phyloP scores from a whole-genome alignment of 2,329 filamentous ascomycete genomes.

The Lachnum nothofagi region DNA sequence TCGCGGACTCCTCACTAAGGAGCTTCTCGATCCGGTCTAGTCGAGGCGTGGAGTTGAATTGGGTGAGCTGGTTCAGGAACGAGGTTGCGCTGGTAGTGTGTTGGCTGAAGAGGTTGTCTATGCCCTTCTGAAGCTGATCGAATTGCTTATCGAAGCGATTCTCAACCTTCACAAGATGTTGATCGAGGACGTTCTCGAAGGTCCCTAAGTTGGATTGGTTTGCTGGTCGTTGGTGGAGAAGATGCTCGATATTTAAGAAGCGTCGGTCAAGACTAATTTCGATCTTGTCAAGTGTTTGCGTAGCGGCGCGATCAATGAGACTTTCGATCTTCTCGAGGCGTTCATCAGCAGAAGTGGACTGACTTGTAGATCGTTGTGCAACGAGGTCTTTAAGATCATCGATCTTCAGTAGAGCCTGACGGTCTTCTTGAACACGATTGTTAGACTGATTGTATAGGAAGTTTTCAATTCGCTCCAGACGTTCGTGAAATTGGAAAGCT shows the following conservation, averaged over 20 bases:
- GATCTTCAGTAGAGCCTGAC: not conserved
- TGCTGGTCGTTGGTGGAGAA: not conserved
- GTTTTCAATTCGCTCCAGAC: slow-evolving; percentile 8
- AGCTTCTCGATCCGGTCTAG: slow-evolving; percentile 4
- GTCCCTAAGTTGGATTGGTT: not conserved
- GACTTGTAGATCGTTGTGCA: not conserved
- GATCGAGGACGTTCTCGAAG: not conserved
- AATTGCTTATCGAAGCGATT: not conserved
- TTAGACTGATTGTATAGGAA: not conserved
- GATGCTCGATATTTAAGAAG: not conserved
- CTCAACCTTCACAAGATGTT: not conserved
- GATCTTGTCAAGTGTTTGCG: not conserved
- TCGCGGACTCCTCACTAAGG: not conserved
- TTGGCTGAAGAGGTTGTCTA: not conserved
- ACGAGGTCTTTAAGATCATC: not conserved
- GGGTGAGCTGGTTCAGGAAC: not conserved
- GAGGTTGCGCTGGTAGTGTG: not conserved
- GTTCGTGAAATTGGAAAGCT: slow-evolving; percentile 1
- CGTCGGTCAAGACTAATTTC: not conserved
- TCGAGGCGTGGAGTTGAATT: not conserved
- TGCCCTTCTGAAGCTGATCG: not conserved
- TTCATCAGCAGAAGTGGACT: not conserved
- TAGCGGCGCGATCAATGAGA: not conserved
- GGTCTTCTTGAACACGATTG: not conserved
- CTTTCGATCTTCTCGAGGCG: not conserved